Evolutionary conservation across 225 moss, liverwort and hornwort species (phyloP).

Genomic region (Pleurozium schreberi): DNA sequence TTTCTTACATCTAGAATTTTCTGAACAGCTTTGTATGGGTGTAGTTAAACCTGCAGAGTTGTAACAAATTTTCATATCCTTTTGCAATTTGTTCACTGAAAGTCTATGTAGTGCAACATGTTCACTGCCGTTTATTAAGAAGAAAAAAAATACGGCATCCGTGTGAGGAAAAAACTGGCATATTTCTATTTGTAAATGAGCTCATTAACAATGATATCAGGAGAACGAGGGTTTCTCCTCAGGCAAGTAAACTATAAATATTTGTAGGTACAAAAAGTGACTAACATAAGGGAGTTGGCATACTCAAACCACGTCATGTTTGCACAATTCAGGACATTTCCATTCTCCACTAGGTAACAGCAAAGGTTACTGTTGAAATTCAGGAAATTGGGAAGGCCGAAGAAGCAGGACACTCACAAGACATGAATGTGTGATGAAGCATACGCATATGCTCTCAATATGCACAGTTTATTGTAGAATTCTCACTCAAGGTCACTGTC

Average conservation of each 20-base stretch:
- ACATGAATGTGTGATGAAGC: background rate
- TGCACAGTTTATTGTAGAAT: background rate
- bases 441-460: background rate
- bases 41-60: background rate
- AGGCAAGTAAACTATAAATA: background rate
- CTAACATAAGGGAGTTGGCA: background rate
- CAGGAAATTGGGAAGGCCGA: background rate
- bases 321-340: background rate
- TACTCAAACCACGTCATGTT: background rate
- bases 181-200: background rate
- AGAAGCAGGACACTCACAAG: constrained; percentile 1
- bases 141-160: background rate
- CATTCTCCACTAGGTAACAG: background rate
- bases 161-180: background rate
- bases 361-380: background rate
- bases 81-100: too few species aligned
- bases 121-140: too few species aligned
- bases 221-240: background rate
- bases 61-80: too few species aligned
- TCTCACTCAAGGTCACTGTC: background rate
- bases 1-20: background rate
- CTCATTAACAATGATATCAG: too few species aligned
- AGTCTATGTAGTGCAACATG: too few species aligned
- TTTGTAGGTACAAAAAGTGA: background rate
- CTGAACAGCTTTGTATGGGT: background rate